Conservation (phyloP, 108 stramenopile genomes). For the Nitzschia sp. region DNA sequence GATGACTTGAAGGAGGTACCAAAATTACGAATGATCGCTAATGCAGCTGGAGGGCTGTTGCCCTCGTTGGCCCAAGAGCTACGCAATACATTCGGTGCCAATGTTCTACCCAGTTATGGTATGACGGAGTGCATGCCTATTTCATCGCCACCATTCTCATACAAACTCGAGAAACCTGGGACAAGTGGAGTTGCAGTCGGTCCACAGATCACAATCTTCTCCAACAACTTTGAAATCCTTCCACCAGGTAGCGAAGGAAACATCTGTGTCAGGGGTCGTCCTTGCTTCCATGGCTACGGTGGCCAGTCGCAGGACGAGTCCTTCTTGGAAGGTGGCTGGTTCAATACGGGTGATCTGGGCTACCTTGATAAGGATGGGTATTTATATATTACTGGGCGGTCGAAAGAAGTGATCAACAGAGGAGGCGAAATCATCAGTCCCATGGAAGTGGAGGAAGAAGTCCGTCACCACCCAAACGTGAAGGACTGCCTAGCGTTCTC, state of each 20-base stretch:
- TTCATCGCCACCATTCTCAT: constrained; percentile 52
- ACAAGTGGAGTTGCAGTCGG: constrained; percentile 63
- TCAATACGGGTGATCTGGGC: constrained; percentile 41
- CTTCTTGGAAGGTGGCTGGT: constrained; percentile 30
- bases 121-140: constrained; percentile 87
- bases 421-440: constrained; percentile 60
- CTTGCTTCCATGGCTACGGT: constrained; percentile 61
- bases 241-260: constrained; percentile 44
- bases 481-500: constrained; percentile 52
- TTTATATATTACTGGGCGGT: constrained; percentile 49
- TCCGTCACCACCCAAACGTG: constrained; percentile 44
- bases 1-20: constrained; percentile 1
- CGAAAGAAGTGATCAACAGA: constrained; percentile 65
- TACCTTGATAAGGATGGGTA: constrained; percentile 54
- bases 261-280: constrained; percentile 53
- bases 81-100: constrained; percentile 37
- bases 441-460: constrained; percentile 53
- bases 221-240: constrained; percentile 30
- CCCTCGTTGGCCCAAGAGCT: constrained; percentile 52
- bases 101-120: constrained; percentile 64
- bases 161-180: constrained; percentile 57
- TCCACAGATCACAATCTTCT: constrained; percentile 55
- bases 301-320: constrained; percentile 1
- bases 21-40: constrained; percentile 61
- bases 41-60: constrained; percentile 67